Evolutionary conservation across 306 rosid species (phyloP).

Genomic region (Heteromeles arbutifolia): DNA sequence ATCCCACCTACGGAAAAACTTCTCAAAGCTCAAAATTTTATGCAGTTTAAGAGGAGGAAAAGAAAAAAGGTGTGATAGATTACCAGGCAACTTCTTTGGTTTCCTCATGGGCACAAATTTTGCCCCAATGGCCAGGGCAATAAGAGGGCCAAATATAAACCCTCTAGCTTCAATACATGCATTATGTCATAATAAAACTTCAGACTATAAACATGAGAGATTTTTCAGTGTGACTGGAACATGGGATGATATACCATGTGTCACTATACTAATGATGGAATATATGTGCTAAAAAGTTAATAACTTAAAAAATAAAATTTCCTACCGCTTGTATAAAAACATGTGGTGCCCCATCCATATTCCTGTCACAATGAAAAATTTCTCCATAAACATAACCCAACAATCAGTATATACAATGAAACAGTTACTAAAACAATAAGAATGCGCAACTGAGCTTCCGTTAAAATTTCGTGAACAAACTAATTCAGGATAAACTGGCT

Average conservation of each 20-base stretch:
- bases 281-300: too few relatives aligned
- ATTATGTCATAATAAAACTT: slow-evolving; percentile 7
- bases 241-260: rapidly evolving
- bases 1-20: not conserved
- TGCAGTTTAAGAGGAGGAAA: not conserved
- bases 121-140: slow-evolving; percentile 94
- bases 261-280: rapidly evolving
- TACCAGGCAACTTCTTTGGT: slow-evolving; percentile 96
- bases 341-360: rapidly evolving
- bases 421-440: not conserved
- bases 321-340: too few relatives aligned
- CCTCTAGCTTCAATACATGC: slow-evolving; percentile 96
- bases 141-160: slow-evolving; percentile 96
- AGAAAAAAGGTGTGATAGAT: not conserved
- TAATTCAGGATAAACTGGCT: not conserved
- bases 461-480: not conserved
- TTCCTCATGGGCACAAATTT: slow-evolving; percentile 98
- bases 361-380: too few relatives aligned
- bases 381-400: not conserved
- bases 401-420: slow-evolving; percentile 1
- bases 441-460: not conserved
- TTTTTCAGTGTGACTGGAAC: too few relatives aligned
- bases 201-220: not conserved
- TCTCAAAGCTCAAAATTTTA: not conserved
- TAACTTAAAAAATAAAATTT: too few relatives aligned